phyloP scores from a whole-genome alignment of 345 rosid genomes.

The Eucalyptus curtisii region DNA sequence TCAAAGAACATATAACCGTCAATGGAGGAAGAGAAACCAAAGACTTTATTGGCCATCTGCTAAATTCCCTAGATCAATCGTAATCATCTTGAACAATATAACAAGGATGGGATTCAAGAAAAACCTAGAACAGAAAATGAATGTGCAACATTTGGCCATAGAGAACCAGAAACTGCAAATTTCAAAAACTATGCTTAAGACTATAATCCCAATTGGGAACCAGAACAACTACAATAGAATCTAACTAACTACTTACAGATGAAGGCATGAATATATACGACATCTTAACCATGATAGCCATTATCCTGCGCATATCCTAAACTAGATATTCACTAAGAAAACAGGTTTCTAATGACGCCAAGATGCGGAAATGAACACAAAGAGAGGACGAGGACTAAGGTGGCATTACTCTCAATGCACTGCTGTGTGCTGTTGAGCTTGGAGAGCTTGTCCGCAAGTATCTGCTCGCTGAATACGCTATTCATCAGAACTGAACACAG shows the following conservation, averaged over 20 bases:
- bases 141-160: fast-evolving
- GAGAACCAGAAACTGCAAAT: background rate
- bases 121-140: background rate
- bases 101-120: fast-evolving
- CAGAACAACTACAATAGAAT: fast-evolving
- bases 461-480: slow-evolving; percentile 87
- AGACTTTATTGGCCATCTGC: background rate
- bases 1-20: fast-evolving
- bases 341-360: fast-evolving
- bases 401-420: slow-evolving; percentile 88
- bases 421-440: slow-evolving; percentile 98
- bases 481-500: slow-evolving; percentile 49
- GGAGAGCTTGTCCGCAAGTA: slow-evolving; percentile 91
- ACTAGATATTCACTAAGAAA: background rate
- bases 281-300: background rate
- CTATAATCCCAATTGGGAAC: background rate
- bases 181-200: background rate
- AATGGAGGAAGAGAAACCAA: background rate
- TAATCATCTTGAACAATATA: fast-evolving
- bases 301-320: background rate
- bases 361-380: background rate
- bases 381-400: background rate
- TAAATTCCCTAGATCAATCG: fast-evolving
- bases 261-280: fast-evolving
- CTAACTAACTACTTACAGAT: background rate